phyloP scores from a whole-genome alignment of 1,284 basidiomycete species.

The Sporisorium reilianum region DNA sequence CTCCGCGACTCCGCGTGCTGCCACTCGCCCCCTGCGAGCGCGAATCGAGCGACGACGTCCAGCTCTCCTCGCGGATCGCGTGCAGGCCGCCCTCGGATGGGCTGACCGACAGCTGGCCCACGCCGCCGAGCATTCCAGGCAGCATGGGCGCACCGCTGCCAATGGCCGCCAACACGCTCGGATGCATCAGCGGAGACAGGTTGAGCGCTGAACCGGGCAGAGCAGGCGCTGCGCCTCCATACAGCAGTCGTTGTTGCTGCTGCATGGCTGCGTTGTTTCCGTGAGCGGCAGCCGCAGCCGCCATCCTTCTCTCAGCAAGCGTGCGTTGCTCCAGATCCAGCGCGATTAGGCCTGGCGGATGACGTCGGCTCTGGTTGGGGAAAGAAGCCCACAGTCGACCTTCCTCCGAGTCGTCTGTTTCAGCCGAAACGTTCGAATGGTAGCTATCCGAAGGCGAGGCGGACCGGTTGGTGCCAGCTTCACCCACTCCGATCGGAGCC shows the following conservation, averaged over 20 bases:
- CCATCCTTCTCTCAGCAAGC: constrained; percentile 18
- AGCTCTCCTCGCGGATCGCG: constrained; percentile 56
- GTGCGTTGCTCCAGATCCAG: constrained; percentile 50
- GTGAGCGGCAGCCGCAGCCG: constrained; percentile 15
- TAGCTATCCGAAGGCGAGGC: constrained; percentile 26
- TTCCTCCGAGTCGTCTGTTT: constrained; percentile 53
- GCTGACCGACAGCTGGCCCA: constrained; percentile 32
- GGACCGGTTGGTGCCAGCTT: constrained; percentile 2
- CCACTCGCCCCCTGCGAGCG: constrained; percentile 26
- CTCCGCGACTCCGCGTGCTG: constrained; percentile 29
- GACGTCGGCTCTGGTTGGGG: constrained; percentile 51
- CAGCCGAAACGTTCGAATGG: constrained; percentile 18
- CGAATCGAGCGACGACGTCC: constrained; percentile 45
- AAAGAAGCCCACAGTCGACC: constrained; percentile 53
- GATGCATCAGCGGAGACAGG: constrained; percentile 26
- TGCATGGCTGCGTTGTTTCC: constrained; percentile 16
- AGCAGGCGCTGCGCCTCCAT: constrained; percentile 9
- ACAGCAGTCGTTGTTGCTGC: constrained; percentile 14
- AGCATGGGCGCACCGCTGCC: constrained; percentile 12
- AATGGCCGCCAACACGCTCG: constrained; percentile 18
- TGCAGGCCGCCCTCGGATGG: constrained; percentile 49
- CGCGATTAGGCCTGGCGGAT: constrained; percentile 58
- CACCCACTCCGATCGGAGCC: constrained; percentile 12
- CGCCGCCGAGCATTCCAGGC: constrained; percentile 18
- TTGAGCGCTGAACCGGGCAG: constrained; percentile 13